Conservation (phyloP, 169 alveolate species). For the Plasmodium inui region DNA sequence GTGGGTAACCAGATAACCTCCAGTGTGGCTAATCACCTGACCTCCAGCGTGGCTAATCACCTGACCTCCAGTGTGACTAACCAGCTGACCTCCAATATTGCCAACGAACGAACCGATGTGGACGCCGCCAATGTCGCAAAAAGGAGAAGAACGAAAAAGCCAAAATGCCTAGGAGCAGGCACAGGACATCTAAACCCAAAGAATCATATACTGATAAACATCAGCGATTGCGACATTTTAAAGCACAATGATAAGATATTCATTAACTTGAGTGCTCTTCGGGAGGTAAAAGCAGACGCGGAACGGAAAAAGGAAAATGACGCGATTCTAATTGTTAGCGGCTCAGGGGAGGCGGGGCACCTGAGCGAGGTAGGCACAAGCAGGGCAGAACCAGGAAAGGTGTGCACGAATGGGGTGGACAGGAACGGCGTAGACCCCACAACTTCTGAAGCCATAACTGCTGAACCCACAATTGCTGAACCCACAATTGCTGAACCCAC, state of each 20-base stretch:
- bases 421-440: not conserved
- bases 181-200: constrained; percentile 9
- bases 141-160: constrained; percentile 8
- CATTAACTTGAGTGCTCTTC: constrained; percentile 31
- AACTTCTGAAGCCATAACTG: not conserved
- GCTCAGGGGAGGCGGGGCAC: not conserved
- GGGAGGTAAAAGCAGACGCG: not conserved
- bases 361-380: not conserved
- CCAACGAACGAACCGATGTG: not conserved
- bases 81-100: not conserved
- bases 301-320: not conserved
- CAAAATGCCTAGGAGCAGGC: not conserved
- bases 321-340: constrained; percentile 2
- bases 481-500: not conserved
- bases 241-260: constrained; percentile 59
- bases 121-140: not conserved
- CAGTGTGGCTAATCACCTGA: too few relatives aligned
- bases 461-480: not conserved
- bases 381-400: not conserved
- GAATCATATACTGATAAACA: constrained; percentile 49
- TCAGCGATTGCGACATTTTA: constrained; percentile 40
- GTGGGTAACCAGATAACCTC: not conserved
- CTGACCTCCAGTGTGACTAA: not conserved
- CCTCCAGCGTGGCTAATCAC: too few relatives aligned
- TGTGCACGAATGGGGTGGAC: not conserved